Base-by-base conservation (phyloP, 805 yeast genomes). In the Metschnikowia hibisci region DNA sequence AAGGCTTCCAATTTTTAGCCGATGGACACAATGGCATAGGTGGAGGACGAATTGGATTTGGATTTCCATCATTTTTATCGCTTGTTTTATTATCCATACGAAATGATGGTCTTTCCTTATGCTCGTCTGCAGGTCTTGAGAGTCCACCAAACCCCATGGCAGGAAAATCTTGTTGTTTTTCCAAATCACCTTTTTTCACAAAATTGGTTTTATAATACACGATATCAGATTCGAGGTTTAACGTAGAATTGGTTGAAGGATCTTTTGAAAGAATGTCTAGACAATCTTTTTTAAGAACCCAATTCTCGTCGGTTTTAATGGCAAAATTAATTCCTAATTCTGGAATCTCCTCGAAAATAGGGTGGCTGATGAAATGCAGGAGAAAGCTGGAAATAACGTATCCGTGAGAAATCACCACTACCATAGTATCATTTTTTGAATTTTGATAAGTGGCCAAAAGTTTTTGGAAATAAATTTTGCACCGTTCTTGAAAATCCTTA, bases 201-300 rank as follows among this genome's bases (percentile, higher is more conserved):
- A 70, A 70, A 46, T 68, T 69, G 12, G 74, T 70, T 42, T 69
- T 66, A 46, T 70, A 70, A 51, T 69, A 70, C 13, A 69, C 71
- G 28, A 70, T 64, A 45, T 70, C 74, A 3, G 71, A 58, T 26
- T 70, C 71, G 33, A 70, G 52, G 44, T 69, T 69, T 22, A 70
- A 53, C 13, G 59, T 49, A 23, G 64, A 49, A 36, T 67, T 67
- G 13, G 46, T 41, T 29, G 56, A 48, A 22, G 59, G 54, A 30
- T 57, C 58, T 10, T 51, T 48, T 13, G 52, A 58, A 7, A 63
- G 45, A 33, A 68, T 39, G 14, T 55, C 60, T 38, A 70, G 51
- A 15, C 69, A 58, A 54, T 70, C 74, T 26, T 57, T 56, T 11
- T 52, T 34, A 28, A 70, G 51, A 13, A 42, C 53, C 76, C 76